A percentile compares a stretch with the other conserved stretches of the same genome.
These are phyloP conservation scores for Serendipita sp. DNA, from an alignment of 768 basidiomycete genomes.

Conservation along the genomic window DNA sequence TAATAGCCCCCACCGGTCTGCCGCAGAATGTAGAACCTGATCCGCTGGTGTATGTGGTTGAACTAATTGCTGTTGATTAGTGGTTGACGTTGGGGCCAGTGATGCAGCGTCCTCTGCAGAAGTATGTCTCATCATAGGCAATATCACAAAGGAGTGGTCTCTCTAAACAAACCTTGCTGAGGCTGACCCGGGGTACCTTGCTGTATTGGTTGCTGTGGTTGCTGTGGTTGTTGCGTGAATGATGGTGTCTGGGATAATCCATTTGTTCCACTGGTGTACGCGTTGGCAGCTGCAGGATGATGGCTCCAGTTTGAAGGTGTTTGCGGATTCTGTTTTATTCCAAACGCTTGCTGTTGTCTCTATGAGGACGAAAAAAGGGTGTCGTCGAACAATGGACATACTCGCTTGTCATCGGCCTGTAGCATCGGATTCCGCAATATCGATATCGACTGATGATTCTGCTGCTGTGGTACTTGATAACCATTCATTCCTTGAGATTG, in stretches of 20 bases:
- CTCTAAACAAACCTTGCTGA: conserved; percentile 4
- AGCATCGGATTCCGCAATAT: conserved; percentile 1
- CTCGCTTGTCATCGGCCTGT: conserved; percentile 4
- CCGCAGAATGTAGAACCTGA: conserved; percentile 81
- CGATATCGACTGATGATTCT: conserved; percentile 37
- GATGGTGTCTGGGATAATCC: conserved; percentile 22
- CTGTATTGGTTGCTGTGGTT: conserved; percentile 10
- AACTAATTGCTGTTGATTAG: conserved; percentile 28
- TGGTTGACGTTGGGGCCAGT: conserved; percentile 2
- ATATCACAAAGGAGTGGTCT: background rate
- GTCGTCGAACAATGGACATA: conserved; percentile 18
- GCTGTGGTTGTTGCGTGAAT: conserved; percentile 23
- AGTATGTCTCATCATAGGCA: background rate
- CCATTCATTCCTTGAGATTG: conserved; percentile 73
- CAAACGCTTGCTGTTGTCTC: conserved; percentile 5
- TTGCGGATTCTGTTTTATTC: conserved; percentile 15
- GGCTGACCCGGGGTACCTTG: background rate
- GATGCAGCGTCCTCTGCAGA: background rate
- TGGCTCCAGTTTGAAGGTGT: background rate
- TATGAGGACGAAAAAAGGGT: conserved; percentile 20
- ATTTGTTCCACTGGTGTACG: conserved; percentile 22
- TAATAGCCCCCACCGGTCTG: conserved; percentile 87
- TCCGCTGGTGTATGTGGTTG: conserved; percentile 76
- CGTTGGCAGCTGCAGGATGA: conserved; percentile 18
- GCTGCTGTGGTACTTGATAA: conserved; percentile 26